Conservation (phyloP, 441 rosid species). For the Croton laevigatus region DNA sequence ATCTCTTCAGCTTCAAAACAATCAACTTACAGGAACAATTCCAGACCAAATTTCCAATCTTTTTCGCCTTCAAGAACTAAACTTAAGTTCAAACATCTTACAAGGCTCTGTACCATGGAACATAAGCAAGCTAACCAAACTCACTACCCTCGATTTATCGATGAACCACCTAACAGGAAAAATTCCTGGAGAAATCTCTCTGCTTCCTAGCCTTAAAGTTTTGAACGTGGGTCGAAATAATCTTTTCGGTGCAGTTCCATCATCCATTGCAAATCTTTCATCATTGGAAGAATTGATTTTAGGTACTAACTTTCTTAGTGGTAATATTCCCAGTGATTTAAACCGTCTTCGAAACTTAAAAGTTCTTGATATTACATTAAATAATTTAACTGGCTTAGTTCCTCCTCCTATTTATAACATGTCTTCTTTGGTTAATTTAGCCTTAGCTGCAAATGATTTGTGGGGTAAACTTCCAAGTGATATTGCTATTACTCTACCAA, state of each 20-base stretch:
- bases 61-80: conserved; percentile 33
- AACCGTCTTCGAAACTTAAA: conserved; percentile 34
- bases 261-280: conserved; percentile 41
- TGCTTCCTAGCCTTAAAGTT: conserved; percentile 30
- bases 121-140: conserved; percentile 31
- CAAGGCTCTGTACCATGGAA: conserved; percentile 36
- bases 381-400: conserved; percentile 35
- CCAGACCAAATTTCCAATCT: conserved; percentile 42
- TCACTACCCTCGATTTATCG: conserved; percentile 38
- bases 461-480: conserved; percentile 45
- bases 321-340: conserved; percentile 38
- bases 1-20: conserved; percentile 45
- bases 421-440: conserved; percentile 41
- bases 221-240: conserved; percentile 42
- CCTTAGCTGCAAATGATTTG: conserved; percentile 44
- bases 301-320: conserved; percentile 39
- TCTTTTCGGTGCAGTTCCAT: conserved; percentile 40
- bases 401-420: conserved; percentile 49
- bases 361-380: conserved; percentile 44
- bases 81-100: conserved; percentile 42
- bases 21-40: conserved; percentile 37
- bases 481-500: conserved; percentile 49
- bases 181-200: conserved; percentile 35
- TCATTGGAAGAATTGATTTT: conserved; percentile 33
- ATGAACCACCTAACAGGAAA: conserved; percentile 38